These are phyloP conservation scores for Ammopiptanthus mongolicus DNA, from an alignment of 306 rosid genomes.

Conservation along the genomic window DNA sequence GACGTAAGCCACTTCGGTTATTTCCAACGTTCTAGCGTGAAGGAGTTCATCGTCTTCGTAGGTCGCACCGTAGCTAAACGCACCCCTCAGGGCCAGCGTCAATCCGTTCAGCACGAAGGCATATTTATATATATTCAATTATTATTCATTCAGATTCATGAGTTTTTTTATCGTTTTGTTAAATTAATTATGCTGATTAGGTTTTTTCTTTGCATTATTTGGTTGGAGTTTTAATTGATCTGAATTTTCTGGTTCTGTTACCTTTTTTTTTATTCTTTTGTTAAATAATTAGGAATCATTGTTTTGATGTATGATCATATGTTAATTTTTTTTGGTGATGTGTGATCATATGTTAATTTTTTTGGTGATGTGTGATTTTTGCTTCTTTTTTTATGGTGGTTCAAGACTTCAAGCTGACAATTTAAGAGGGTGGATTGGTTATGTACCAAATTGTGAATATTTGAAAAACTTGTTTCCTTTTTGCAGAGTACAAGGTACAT, in stretches of 20 bases:
- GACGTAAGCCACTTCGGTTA: conserved; percentile 83
- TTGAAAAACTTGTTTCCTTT: background rate
- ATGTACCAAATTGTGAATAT: too few relatives aligned
- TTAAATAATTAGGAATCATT: background rate
- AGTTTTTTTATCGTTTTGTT: background rate
- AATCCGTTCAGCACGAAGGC: conserved; percentile 98
- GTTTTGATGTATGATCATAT: background rate
- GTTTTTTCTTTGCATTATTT: conserved; percentile 4
- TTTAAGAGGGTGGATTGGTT: too few relatives aligned
- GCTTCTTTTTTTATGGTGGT: too few relatives aligned
- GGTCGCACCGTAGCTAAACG: conserved; percentile 97
- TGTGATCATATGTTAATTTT: too few relatives aligned
- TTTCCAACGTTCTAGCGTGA: conserved; percentile 90
- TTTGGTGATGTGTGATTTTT: too few relatives aligned
- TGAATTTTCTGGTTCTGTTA: background rate
- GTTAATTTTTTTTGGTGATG: too few relatives aligned
- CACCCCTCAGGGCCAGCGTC: conserved; percentile 82
- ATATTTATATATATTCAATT: background rate
- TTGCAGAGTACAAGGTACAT: conserved; percentile 87
- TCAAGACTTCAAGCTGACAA: too few relatives aligned
- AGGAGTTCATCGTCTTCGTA: conserved; percentile 82
- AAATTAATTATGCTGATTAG: background rate
- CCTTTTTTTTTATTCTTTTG: too few relatives aligned
- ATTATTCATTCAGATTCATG: background rate
- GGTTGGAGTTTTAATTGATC: background rate